phyloP scores from a whole-genome alignment of 2,329 filamentous ascomycete species.

The Lasiodiplodia sp. region DNA sequence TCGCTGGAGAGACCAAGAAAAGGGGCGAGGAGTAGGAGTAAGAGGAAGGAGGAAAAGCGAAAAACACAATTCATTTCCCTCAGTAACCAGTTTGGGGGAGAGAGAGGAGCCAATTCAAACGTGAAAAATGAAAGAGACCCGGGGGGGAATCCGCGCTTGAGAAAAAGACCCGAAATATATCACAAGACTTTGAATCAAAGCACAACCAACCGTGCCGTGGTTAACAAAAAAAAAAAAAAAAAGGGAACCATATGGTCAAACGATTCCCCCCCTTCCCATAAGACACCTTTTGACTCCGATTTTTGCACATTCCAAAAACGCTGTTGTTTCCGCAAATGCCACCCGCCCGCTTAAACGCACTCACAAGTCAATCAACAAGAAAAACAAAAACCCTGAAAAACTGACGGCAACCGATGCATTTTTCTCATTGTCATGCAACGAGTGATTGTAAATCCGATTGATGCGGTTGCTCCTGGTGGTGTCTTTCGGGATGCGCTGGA shows the following conservation, averaged over 20 bases:
- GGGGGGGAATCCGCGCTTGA: too few species aligned
- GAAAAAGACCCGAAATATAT: too few species aligned
- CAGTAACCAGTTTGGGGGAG: too few species aligned
- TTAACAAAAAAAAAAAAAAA: too few species aligned
- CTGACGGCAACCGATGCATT: background rate
- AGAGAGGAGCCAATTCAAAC: too few species aligned
- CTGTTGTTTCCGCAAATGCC: slow-evolving; percentile 9
- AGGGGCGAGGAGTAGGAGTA: too few species aligned
- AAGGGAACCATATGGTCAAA: background rate
- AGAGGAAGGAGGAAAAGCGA: too few species aligned
- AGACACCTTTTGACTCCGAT: slow-evolving; percentile 13
- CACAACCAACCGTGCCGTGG: background rate
- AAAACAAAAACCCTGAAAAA: background rate
- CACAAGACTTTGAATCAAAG: too few species aligned
- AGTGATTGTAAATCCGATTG: slow-evolving; percentile 29
- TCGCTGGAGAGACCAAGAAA: too few species aligned
- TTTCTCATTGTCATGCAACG: slow-evolving; percentile 10
- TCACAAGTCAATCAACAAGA: slow-evolving; percentile 6
- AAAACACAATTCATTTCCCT: too few species aligned
- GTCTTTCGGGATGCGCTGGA: slow-evolving; percentile 1
- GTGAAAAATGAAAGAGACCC: too few species aligned
- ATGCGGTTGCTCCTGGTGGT: slow-evolving; percentile 17
- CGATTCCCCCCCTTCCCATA: background rate
- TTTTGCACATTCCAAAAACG: slow-evolving; percentile 5
- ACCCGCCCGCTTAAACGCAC: slow-evolving; percentile 24